Conservation (phyloP, 2,329 filamentous ascomycete genomes). For the Cladosporium oxysporum region DNA sequence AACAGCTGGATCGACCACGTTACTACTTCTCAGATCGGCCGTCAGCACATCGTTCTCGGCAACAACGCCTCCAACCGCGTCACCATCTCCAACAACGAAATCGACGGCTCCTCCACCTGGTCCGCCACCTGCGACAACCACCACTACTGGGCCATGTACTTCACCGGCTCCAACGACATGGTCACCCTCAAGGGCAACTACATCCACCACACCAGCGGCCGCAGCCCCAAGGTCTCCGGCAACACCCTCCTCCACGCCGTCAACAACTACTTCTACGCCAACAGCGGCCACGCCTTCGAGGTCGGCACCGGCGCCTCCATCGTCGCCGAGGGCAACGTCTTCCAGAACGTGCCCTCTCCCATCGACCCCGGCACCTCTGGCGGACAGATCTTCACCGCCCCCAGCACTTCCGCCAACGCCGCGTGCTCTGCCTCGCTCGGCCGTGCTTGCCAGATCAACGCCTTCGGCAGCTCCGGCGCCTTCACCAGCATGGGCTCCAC, state of each 20-base stretch:
- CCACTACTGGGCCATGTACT: slow-evolving; percentile 62
- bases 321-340: slow-evolving; percentile 59
- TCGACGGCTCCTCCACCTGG: slow-evolving; percentile 55
- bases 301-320: slow-evolving; percentile 41
- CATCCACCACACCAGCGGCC: slow-evolving; percentile 58
- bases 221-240: slow-evolving; percentile 55
- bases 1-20: background rate
- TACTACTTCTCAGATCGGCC: slow-evolving; percentile 55
- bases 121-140: slow-evolving; percentile 59
- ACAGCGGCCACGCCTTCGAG: slow-evolving; percentile 58
- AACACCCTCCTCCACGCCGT: slow-evolving; percentile 60
- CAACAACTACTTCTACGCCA: slow-evolving; percentile 60
- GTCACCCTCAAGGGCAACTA: slow-evolving; percentile 62
- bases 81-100: slow-evolving; percentile 60
- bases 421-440: slow-evolving; percentile 44
- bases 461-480: slow-evolving; percentile 23
- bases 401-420: slow-evolving; percentile 29
- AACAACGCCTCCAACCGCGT: slow-evolving; percentile 54
- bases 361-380: slow-evolving; percentile 38
- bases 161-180: slow-evolving; percentile 54
- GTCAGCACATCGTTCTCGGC: slow-evolving; percentile 61
- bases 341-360: slow-evolving; percentile 54
- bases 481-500: slow-evolving; percentile 39
- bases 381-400: slow-evolving; percentile 45
- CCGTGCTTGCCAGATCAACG: slow-evolving; percentile 54